phyloP scores from a whole-genome alignment of 768 basidiomycete genomes.

The Amyloporia xantha region DNA sequence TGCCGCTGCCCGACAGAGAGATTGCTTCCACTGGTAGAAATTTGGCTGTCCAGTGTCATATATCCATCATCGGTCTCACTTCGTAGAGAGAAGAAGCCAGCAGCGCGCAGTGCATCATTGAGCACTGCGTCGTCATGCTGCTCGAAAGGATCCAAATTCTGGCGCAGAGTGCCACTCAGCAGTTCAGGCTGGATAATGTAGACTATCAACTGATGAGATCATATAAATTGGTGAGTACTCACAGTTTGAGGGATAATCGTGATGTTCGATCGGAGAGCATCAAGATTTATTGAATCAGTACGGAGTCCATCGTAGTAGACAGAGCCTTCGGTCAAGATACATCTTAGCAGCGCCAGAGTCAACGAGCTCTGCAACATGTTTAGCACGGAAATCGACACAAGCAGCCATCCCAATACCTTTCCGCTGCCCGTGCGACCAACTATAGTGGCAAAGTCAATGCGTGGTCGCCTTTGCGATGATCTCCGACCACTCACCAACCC shows the following conservation, averaged over 20 bases:
- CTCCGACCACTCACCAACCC: constrained; percentile 29
- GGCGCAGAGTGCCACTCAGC: constrained; percentile 47
- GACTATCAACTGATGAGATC: constrained; percentile 3
- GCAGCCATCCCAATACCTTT: constrained; percentile 25
- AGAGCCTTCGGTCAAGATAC: constrained; percentile 47
- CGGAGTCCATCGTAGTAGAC: constrained; percentile 46
- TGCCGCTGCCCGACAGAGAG: constrained; percentile 53
- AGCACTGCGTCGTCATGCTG: constrained; percentile 47
- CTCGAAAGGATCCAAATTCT: constrained; percentile 54
- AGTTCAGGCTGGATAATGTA: constrained; percentile 35
- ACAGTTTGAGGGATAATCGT: constrained; percentile 54
- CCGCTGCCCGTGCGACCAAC: constrained; percentile 56
- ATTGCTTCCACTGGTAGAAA: constrained; percentile 39
- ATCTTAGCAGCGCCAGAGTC: constrained; percentile 47
- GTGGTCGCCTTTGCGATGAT: not conserved
- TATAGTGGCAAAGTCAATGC: not conserved
- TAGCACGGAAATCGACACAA: not conserved
- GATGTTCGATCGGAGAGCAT: constrained; percentile 45
- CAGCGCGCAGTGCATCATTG: constrained; percentile 42
- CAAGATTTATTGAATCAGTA: constrained; percentile 43
- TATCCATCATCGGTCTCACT: constrained; percentile 28
- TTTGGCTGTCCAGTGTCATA: constrained; percentile 38
- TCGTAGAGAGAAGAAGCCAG: constrained; percentile 39
- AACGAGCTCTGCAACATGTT: constrained; percentile 30
- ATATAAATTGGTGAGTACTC: constrained; percentile 12